These are phyloP conservation scores for Yamadazyma dushanensis DNA, from an alignment of 1,139 yeast genomes.

Conservation along the genomic window DNA sequence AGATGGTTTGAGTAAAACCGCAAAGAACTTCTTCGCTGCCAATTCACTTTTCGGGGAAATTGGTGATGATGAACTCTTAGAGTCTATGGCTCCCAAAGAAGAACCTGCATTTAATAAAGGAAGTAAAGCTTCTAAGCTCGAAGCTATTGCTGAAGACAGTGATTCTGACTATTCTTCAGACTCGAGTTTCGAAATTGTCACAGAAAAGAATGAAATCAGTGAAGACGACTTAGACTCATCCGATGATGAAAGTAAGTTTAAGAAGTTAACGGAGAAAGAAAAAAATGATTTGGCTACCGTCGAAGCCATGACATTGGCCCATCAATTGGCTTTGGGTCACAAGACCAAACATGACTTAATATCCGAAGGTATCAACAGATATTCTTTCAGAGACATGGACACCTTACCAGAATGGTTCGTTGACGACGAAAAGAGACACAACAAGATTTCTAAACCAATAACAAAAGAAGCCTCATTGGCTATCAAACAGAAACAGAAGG, in stretches of 20 bases:
- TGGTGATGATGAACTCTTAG: slow-evolving; percentile 44
- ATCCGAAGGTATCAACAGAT: slow-evolving; percentile 89
- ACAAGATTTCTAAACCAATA: slow-evolving; percentile 84
- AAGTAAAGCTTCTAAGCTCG: not conserved
- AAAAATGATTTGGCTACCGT: slow-evolving; percentile 86
- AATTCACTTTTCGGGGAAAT: slow-evolving; percentile 75
- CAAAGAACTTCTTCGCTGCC: slow-evolving; percentile 70
- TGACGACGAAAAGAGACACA: slow-evolving; percentile 87
- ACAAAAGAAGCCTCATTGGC: slow-evolving; percentile 97
- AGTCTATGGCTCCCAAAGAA: slow-evolving; percentile 20
- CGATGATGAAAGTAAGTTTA: slow-evolving; percentile 35
- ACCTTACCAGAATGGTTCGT: slow-evolving; percentile 94
- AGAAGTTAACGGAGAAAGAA: slow-evolving; percentile 49
- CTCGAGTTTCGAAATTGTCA: slow-evolving; percentile 52
- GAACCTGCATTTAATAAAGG: slow-evolving; percentile 7
- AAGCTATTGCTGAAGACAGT: slow-evolving; percentile 22
- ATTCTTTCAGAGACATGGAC: slow-evolving; percentile 87
- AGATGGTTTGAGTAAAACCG: slow-evolving; percentile 65
- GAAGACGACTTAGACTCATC: slow-evolving; percentile 45
- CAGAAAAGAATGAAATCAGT: slow-evolving; percentile 25
- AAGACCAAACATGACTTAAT: slow-evolving; percentile 78
- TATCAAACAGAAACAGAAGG: slow-evolving; percentile 82
- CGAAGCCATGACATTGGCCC: slow-evolving; percentile 98
- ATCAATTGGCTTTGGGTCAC: slow-evolving; percentile 88
- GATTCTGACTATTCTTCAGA: slow-evolving; percentile 34